Conservation (phyloP, 2,329 filamentous ascomycete genomes). For the Cladosporium sp. region DNA sequence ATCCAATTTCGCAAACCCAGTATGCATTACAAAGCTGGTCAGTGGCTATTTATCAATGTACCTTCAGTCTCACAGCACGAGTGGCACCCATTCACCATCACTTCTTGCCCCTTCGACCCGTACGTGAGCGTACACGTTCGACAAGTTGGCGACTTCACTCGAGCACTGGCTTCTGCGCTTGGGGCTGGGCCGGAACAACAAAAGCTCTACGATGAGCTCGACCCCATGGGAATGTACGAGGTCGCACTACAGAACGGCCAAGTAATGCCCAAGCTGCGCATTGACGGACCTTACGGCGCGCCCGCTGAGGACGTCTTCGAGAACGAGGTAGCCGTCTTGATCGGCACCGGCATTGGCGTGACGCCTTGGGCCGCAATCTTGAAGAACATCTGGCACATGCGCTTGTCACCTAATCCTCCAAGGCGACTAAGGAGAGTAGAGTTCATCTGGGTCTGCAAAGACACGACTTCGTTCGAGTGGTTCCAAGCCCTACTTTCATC, state of each 20-base stretch:
- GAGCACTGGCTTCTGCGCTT: conserved; percentile 89
- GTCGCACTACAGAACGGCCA: conserved; percentile 91
- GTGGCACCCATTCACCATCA: conserved; percentile 99
- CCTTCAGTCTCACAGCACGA: conserved; percentile 83
- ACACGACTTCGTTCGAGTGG: conserved; percentile 96
- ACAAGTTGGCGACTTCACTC: conserved; percentile 95
- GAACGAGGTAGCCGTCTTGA: conserved; percentile 81
- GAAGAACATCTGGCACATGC: conserved; percentile 98
- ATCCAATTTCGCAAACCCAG: conserved; percentile 95
- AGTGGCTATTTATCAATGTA: conserved; percentile 96
- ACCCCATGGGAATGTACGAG: conserved; percentile 96
- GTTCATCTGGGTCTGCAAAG: conserved; percentile 98
- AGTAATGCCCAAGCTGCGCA: conserved; percentile 81
- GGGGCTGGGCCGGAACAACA: conserved; percentile 83
- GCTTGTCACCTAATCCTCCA: conserved; percentile 83
- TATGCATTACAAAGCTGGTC: conserved; percentile 96
- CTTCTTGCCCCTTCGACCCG: conserved; percentile 91
- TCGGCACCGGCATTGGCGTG: conserved; percentile 82
- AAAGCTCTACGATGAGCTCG: conserved; percentile 84
- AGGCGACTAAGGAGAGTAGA: conserved; percentile 88
- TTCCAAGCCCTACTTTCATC: conserved; percentile 92
- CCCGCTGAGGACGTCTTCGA: conserved; percentile 97
- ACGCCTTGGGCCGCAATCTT: conserved; percentile 83
- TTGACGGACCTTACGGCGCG: conserved; percentile 94
- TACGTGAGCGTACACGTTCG: conserved; percentile 94